A percentile compares a stretch with the other conserved stretches of the same genome.
Evolutionary conservation across 1,284 basidiomycete genomes (phyloP).

Genomic region (Boletellus deceptivus): DNA sequence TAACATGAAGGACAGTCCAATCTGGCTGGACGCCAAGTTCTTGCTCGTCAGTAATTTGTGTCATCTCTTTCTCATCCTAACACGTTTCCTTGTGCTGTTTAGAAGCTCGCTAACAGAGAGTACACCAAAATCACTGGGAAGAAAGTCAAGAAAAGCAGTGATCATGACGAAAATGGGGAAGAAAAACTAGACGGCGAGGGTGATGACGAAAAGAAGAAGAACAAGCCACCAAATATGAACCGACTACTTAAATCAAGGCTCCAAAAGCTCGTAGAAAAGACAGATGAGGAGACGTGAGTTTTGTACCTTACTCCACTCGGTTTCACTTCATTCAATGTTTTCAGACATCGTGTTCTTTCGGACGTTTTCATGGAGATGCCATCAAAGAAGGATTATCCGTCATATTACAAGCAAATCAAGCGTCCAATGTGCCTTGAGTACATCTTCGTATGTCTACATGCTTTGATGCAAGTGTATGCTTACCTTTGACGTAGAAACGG

Average conservation of each 20-base stretch:
- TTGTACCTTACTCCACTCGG: neutral
- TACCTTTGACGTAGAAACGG: slow-evolving; percentile 51
- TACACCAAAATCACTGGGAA: slow-evolving; percentile 56
- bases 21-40: slow-evolving; percentile 81
- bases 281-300: slow-evolving; percentile 53
- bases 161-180: slow-evolving; percentile 42
- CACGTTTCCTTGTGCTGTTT: slow-evolving; percentile 9
- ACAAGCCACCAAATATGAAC: slow-evolving; percentile 59
- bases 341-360: slow-evolving; percentile 67
- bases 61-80: neutral
- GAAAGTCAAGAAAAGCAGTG: slow-evolving; percentile 42
- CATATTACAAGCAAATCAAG: slow-evolving; percentile 85
- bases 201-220: slow-evolving; percentile 47
- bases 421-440: slow-evolving; percentile 80
- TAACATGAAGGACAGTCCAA: slow-evolving; percentile 83
- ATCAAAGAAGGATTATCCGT: slow-evolving; percentile 73
- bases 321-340: slow-evolving; percentile 7
- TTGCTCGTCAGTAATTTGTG: slow-evolving; percentile 40
- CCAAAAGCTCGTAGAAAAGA: slow-evolving; percentile 68
- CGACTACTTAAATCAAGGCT: slow-evolving; percentile 63
- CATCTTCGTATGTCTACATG: slow-evolving; percentile 60
- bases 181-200: slow-evolving; percentile 40
- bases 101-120: slow-evolving; percentile 71
- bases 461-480: slow-evolving; percentile 10
- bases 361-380: slow-evolving; percentile 84